Evolutionary conservation across 768 basidiomycete species (phyloP).

Genomic region (Leccinum olivaceopallidum): DNA sequence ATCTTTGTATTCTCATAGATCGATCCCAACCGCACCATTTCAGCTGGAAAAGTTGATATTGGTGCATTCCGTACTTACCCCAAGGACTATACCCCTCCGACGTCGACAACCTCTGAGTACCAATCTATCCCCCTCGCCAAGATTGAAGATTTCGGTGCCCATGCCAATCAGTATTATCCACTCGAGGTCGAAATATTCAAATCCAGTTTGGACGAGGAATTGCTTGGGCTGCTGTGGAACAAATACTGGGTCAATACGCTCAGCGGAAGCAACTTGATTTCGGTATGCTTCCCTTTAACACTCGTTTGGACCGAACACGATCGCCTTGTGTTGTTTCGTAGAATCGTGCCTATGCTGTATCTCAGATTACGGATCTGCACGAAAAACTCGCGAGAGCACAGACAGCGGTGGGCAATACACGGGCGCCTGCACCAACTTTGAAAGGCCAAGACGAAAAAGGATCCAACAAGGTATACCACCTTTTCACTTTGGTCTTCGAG

Average conservation of each 20-base stretch:
- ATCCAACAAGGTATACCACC: constrained; percentile 40
- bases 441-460: constrained; percentile 52
- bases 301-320: not conserved
- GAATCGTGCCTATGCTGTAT: constrained; percentile 94
- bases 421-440: constrained; percentile 52
- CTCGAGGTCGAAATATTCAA: constrained; percentile 97
- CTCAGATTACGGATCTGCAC: constrained; percentile 86
- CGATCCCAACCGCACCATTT: constrained; percentile 97
- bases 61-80: constrained; percentile 99
- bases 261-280: constrained; percentile 89
- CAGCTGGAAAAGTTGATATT: constrained; percentile 98
- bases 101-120: constrained; percentile 73
- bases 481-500: not conserved
- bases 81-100: constrained; percentile 87
- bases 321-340: constrained; percentile 30
- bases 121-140: constrained; percentile 96
- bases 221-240: constrained; percentile 94
- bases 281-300: constrained; percentile 49
- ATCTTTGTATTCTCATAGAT: constrained; percentile 50
- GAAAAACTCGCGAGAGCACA: constrained; percentile 84
- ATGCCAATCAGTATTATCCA: constrained; percentile 94
- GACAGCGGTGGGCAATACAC: constrained; percentile 53
- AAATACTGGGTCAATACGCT: constrained; percentile 99
- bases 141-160: constrained; percentile 99
- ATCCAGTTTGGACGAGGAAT: constrained; percentile 80